Conservation (phyloP, 495 filamentous ascomycete species). For the Trypethelium eluteriae region DNA sequence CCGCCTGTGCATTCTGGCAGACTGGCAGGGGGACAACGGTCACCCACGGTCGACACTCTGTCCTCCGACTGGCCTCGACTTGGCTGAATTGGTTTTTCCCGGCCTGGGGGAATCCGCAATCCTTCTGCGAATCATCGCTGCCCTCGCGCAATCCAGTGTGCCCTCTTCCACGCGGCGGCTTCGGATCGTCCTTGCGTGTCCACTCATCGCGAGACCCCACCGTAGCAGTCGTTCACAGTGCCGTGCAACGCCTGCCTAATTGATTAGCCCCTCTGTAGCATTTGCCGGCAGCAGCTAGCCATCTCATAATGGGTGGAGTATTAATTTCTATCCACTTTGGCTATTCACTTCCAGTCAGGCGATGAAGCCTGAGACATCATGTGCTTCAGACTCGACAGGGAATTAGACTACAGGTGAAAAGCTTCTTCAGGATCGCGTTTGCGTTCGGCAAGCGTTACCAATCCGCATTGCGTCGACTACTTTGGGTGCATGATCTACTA, state of each 20-base stretch:
- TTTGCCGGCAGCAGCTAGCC: constrained; percentile 6
- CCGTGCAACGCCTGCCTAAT: background rate
- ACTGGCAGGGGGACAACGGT: background rate
- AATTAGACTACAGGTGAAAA: background rate
- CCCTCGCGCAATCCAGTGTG: background rate
- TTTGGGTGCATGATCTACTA: too few species aligned
- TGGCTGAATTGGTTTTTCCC: constrained; percentile 3
- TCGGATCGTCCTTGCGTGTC: background rate
- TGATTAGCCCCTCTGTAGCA: constrained; percentile 1
- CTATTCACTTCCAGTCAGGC: background rate
- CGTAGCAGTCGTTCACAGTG: background rate
- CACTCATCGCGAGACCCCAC: background rate
- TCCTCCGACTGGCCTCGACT: background rate
- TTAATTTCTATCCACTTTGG: background rate
- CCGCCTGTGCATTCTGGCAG: background rate
- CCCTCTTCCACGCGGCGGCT: background rate
- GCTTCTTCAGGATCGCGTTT: background rate
- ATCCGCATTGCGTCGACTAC: background rate
- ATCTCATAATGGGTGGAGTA: background rate
- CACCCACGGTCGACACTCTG: background rate
- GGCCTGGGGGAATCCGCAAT: background rate
- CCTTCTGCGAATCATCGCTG: constrained; percentile 3
- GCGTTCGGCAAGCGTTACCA: background rate
- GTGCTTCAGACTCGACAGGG: background rate
- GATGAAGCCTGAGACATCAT: constrained; percentile 1